Conservation (phyloP, 257 asterid genomes). For the Anisodus acutangulus region DNA sequence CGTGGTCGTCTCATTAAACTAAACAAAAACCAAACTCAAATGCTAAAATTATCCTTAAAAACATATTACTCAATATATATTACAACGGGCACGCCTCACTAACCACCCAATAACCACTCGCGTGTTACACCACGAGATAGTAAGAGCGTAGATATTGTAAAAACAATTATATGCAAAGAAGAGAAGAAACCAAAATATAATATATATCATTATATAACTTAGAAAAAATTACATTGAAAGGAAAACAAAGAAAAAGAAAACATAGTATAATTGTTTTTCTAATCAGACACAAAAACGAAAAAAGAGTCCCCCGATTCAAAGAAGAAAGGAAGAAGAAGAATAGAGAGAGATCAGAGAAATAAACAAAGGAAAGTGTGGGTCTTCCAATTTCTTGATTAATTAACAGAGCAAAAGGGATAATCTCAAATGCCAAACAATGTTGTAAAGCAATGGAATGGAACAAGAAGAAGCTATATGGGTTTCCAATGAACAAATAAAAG, state of each 20-base stretch:
- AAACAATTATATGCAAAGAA: neutral
- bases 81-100: neutral
- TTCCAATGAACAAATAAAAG: slow-evolving; percentile 54
- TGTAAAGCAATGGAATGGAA: slow-evolving; percentile 51
- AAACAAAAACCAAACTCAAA: neutral
- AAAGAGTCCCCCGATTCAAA: slow-evolving; percentile 33
- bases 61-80: neutral
- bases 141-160: neutral
- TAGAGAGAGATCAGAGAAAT: slow-evolving; percentile 43
- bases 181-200: neutral
- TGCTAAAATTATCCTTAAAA: neutral
- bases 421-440: slow-evolving; percentile 50
- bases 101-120: neutral
- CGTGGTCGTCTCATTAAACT: neutral
- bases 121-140: neutral
- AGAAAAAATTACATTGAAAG: neutral
- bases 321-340: slow-evolving; percentile 47
- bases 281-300: slow-evolving; percentile 57
- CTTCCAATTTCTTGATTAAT: slow-evolving; percentile 40
- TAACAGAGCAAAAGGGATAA: slow-evolving; percentile 61
- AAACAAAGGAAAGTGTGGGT: slow-evolving; percentile 42
- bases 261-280: slow-evolving; percentile 22
- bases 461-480: slow-evolving; percentile 54
- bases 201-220: neutral
- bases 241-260: neutral